These are phyloP conservation scores for Scolecobasidium constrictum DNA, from an alignment of 2,329 filamentous ascomycete genomes.

Conservation along the genomic window DNA sequence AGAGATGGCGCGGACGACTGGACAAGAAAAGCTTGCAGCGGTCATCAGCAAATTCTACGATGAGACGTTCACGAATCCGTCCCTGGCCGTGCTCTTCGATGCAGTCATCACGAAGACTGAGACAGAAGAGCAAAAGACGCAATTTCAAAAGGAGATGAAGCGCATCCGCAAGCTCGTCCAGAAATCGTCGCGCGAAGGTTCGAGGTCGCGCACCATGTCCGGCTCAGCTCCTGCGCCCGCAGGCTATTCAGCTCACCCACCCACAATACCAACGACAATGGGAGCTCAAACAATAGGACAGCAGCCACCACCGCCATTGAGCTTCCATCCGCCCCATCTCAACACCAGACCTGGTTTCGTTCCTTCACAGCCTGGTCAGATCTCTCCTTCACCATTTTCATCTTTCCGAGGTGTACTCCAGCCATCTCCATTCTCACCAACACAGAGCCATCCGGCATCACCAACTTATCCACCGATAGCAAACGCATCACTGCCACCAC, in stretches of 20 bases:
- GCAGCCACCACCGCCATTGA: not conserved
- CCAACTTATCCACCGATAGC: not conserved
- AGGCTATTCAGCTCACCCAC: not conserved
- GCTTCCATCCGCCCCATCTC: no score
- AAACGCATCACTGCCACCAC: not conserved
- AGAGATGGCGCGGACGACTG: not conserved
- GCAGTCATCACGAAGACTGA: not conserved
- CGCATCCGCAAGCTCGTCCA: not conserved
- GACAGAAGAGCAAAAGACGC: not conserved
- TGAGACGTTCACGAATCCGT: not conserved
- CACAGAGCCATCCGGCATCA: not conserved
- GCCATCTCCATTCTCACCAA: not conserved
- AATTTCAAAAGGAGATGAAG: not conserved
- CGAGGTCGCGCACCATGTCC: not conserved
- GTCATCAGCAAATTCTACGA: not conserved
- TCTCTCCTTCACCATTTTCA: not conserved
- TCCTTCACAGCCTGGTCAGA: not conserved
- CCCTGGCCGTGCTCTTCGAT: not conserved
- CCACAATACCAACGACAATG: not conserved
- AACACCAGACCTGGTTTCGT: no score
- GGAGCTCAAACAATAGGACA: not conserved
- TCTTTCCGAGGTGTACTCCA: not conserved
- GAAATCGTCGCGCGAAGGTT: not conserved
- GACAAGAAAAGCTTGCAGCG: not conserved
- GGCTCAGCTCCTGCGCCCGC: not conserved